Evolutionary conservation across 768 basidiomycete species (phyloP), one percentile per base, ranked within the genome.

Genomic region (Termitomyces sp.): DNA sequence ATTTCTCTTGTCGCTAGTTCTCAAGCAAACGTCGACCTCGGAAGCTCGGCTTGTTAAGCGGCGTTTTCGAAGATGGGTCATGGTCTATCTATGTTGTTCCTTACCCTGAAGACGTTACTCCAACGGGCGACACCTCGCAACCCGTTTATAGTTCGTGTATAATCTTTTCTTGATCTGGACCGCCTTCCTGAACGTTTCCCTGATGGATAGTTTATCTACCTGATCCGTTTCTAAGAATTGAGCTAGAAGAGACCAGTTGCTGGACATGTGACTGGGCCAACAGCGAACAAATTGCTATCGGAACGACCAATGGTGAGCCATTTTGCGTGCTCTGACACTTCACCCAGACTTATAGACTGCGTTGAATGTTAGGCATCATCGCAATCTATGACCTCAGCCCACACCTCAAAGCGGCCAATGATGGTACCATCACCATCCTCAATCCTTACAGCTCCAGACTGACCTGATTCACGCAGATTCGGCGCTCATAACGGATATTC

Each of bases 221-320:
- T 0, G 77, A 88, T 51, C 92, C 95, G 0, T 68, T 90, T 3
- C 54, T 96, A 7, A 83, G 85, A 11, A 83, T 98, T 1, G 85
- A 91, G 65, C 74, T 93, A 2, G 87, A 89, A 57, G 91, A 93
- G 46, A 83, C 91, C 0, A 77, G 80, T n/a, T 90, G 88, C 69
- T 90, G 85, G 82, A 82, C 85, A 16, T 79, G 97, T 57, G 94
- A 97, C 66, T 98, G 95, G 95, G 91, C 87, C 0, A 94, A 92
- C 64, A 92, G 92, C 63, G 88, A 90, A 60, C 67, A 87, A 12
- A 72, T 99, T 7, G 94, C 92, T 0, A 84, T 90, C 13, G 96
- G 95, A 0, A 88, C 88, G 32, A 88, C 91, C 2, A 91, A 92
- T 65, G 96, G 96, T 94, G 57, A 55, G 15, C 16, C 35, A 12